Percentiles rank a stretch among this genome's conserved stretches.
These are phyloP conservation scores for Candida vartiovaarae DNA, from an alignment of 805 yeast species.

Conservation along the genomic window DNA sequence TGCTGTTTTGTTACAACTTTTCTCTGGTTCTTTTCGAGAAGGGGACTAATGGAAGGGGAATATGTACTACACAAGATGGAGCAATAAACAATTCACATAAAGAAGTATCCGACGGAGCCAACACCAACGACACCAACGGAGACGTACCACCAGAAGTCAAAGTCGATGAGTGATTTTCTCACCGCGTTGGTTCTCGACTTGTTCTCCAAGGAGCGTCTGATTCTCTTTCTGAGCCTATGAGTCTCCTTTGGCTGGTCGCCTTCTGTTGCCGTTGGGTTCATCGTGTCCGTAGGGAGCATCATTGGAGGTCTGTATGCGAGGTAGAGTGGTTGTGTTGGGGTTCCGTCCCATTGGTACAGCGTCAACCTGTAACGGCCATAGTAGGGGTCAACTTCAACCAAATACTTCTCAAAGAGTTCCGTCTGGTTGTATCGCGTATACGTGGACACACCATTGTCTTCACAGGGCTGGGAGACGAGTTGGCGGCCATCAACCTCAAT, in stretches of 20 bases:
- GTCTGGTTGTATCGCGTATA: conserved; percentile 71
- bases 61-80: no score
- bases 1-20: no score
- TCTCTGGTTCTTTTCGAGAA: no score
- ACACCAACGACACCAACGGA: conserved; percentile 38
- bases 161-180: conserved; percentile 30
- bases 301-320: conserved; percentile 89
- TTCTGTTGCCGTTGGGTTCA: conserved; percentile 67
- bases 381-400: conserved; percentile 63
- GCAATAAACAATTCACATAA: conserved; percentile 9
- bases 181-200: conserved; percentile 72
- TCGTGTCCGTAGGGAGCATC: conserved; percentile 90
- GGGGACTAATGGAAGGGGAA: no score
- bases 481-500: conserved; percentile 89
- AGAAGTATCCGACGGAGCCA: conserved; percentile 26
- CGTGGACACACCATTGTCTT: conserved; percentile 46
- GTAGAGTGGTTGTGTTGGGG: conserved; percentile 79
- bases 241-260: conserved; percentile 27
- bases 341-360: conserved; percentile 71
- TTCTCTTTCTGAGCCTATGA: conserved; percentile 31
- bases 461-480: conserved; percentile 81
- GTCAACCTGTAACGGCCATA: conserved; percentile 77
- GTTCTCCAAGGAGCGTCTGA: conserved; percentile 74
- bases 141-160: conserved; percentile 50
- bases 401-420: conserved; percentile 50